Percentiles rank a stretch among this genome's conserved stretches.
phyloP scores from a whole-genome alignment of 331 rosid genomes.

The Acacia concinna region DNA sequence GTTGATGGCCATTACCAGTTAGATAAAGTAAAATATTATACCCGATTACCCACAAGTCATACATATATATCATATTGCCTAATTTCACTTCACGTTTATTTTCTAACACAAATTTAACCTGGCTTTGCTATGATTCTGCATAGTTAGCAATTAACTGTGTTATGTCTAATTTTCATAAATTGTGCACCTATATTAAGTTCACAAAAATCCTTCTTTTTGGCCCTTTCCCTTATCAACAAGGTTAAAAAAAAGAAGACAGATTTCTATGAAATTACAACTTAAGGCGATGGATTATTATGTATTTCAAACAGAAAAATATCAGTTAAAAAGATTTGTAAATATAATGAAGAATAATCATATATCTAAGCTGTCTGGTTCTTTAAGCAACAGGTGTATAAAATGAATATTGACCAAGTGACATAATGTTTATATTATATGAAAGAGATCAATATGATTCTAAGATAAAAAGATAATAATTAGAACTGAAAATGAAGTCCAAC shows the following conservation, averaged over 20 bases:
- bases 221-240: not conserved
- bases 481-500: constrained; percentile 19
- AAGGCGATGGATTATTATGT: not conserved
- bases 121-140: not conserved
- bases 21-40: not conserved
- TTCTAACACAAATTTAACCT: not conserved
- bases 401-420: not conserved
- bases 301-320: not conserved
- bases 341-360: not conserved
- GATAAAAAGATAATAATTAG: not conserved
- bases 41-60: not conserved
- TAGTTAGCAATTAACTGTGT: not conserved
- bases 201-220: not conserved
- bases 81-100: not conserved
- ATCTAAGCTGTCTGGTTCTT: not conserved
- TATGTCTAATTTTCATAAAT: not conserved
- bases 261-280: not conserved
- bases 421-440: not conserved
- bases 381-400: not conserved
- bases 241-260: not conserved
- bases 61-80: not conserved
- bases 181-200: not conserved
- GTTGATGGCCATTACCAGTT: constrained; percentile 1
- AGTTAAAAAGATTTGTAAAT: not conserved
- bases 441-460: not conserved